Evolutionary conservation across 2,329 filamentous ascomycete genomes (phyloP).

Genomic region (Alternaria consortialis): DNA sequence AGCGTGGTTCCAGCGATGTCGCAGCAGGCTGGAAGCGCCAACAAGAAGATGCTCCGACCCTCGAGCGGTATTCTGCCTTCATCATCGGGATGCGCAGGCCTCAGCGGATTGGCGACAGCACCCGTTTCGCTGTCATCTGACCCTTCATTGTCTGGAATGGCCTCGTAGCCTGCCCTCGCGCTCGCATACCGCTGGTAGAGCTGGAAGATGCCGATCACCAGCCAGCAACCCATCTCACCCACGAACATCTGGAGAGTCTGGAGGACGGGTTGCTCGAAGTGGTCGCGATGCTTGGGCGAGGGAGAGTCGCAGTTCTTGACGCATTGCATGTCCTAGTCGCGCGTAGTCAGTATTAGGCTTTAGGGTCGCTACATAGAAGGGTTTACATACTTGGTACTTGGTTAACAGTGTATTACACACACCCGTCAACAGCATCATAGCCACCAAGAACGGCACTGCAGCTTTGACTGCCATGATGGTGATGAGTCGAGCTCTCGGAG

Average conservation of each 20-base stretch:
- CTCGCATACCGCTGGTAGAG: slow-evolving; percentile 69
- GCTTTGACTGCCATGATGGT: slow-evolving; percentile 72
- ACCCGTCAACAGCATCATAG: slow-evolving; percentile 95
- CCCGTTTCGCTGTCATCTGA: slow-evolving; percentile 58
- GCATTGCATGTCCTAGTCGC: slow-evolving; percentile 87
- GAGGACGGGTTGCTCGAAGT: slow-evolving; percentile 94
- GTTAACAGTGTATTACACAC: slow-evolving; percentile 97
- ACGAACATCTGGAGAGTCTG: slow-evolving; percentile 98
- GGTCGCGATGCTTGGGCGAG: slow-evolving; percentile 70
- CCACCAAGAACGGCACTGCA: slow-evolving; percentile 84
- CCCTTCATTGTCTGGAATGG: slow-evolving; percentile 60
- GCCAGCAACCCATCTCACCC: slow-evolving; percentile 94
- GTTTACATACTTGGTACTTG: slow-evolving; percentile 81
- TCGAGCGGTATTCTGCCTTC: slow-evolving; percentile 69
- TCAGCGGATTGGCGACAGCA: slow-evolving; percentile 63
- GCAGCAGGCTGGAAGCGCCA: slow-evolving; percentile 88
- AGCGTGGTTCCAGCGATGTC: slow-evolving; percentile 95
- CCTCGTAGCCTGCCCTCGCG: slow-evolving; percentile 68
- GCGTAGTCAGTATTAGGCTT: slow-evolving; percentile 27
- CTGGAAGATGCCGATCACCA: slow-evolving; percentile 78
- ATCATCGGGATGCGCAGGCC: slow-evolving; percentile 55
- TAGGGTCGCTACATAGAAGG: not conserved
- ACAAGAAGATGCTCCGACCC: slow-evolving; percentile 75
- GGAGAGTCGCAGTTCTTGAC: slow-evolving; percentile 84
- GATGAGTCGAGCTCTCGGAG: slow-evolving; percentile 25